These are phyloP conservation scores for Fusarium dimerum DNA, from an alignment of 2,329 filamentous ascomycete genomes.

Conservation along the genomic window DNA sequence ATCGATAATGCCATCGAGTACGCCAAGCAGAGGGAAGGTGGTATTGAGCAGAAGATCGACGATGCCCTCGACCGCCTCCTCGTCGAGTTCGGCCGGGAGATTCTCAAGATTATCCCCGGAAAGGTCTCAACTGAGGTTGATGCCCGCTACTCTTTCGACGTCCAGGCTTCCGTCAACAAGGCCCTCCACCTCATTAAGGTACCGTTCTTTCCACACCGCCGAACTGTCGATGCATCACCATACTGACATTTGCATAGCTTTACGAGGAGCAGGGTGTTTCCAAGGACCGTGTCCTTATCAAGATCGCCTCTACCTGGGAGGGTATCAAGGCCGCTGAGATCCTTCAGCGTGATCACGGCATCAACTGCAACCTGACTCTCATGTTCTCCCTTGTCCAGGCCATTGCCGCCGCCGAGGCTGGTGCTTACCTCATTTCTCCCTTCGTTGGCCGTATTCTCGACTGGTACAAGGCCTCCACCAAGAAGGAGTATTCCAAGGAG, in stretches of 20 bases:
- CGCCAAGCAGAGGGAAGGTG: conserved; percentile 74
- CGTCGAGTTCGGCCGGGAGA: conserved; percentile 97
- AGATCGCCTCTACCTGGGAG: conserved; percentile 99
- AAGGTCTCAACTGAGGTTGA: conserved; percentile 99
- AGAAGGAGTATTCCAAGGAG: conserved; percentile 87
- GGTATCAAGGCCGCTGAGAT: conserved; percentile 98
- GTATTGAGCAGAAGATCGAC: conserved; percentile 82
- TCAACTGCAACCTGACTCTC: conserved; percentile 99
- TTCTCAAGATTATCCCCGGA: conserved; percentile 93
- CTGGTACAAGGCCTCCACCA: conserved; percentile 96
- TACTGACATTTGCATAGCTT: conserved; percentile 58
- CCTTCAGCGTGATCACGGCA: conserved; percentile 90
- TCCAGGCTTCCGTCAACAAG: conserved; percentile 88
- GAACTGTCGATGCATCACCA: conserved; percentile 3
- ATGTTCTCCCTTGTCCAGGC: conserved; percentile 97
- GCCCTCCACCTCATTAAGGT: conserved; percentile 96
- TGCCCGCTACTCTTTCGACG: conserved; percentile 93
- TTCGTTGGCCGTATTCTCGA: conserved; percentile 99
- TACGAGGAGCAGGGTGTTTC: conserved; percentile 90
- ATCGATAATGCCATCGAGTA: conserved; percentile 84
- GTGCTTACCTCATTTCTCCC: conserved; percentile 96
- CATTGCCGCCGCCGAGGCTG: conserved; percentile 92
- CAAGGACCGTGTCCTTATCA: conserved; percentile 96
- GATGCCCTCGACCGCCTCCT: conserved; percentile 88
- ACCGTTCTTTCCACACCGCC: conserved; percentile 33